Conservation (phyloP, 352 stramenopile genomes). For the Globisporangium middletonii region DNA sequence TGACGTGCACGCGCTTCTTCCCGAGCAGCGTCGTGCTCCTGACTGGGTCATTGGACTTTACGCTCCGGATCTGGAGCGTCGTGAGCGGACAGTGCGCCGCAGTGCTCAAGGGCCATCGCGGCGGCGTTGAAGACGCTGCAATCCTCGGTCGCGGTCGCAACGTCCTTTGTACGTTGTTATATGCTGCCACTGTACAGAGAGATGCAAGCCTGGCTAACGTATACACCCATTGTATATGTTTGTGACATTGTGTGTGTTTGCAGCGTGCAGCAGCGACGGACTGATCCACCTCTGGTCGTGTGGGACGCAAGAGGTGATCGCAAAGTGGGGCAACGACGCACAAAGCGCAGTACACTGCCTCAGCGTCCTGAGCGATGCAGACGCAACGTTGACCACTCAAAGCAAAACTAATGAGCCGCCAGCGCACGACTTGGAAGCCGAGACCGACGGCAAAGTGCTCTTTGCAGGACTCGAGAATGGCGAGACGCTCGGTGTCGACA, state of each 20-base stretch:
- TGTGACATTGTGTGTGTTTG: neutral
- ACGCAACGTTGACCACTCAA: neutral
- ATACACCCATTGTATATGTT: no score
- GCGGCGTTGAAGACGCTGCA: slow-evolving; percentile 47
- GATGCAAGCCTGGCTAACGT: neutral
- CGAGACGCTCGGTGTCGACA: slow-evolving; percentile 51
- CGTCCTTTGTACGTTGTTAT: slow-evolving; percentile 51
- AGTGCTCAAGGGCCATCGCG: slow-evolving; percentile 49
- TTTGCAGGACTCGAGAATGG: slow-evolving; percentile 63
- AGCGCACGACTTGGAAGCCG: slow-evolving; percentile 25
- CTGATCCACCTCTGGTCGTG: slow-evolving; percentile 65
- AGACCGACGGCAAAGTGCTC: slow-evolving; percentile 57
- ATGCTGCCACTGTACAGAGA: neutral
- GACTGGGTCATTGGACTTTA: slow-evolving; percentile 68
- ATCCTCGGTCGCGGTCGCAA: slow-evolving; percentile 65
- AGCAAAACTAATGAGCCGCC: slow-evolving; percentile 2
- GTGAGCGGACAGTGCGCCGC: slow-evolving; percentile 39
- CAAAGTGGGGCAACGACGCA: slow-evolving; percentile 55
- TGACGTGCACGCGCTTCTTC: slow-evolving; percentile 58
- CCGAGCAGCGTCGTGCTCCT: slow-evolving; percentile 66
- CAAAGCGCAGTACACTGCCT: slow-evolving; percentile 48
- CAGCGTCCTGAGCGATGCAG: slow-evolving; percentile 33
- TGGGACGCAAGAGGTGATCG: slow-evolving; percentile 43
- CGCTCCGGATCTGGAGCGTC: slow-evolving; percentile 61
- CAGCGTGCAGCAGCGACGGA: slow-evolving; percentile 56